A percentile compares a stretch with the other conserved stretches of the same genome.
phyloP scores from a whole-genome alignment of 2,329 filamentous ascomycete species.

The Paradendryphiella salina region DNA sequence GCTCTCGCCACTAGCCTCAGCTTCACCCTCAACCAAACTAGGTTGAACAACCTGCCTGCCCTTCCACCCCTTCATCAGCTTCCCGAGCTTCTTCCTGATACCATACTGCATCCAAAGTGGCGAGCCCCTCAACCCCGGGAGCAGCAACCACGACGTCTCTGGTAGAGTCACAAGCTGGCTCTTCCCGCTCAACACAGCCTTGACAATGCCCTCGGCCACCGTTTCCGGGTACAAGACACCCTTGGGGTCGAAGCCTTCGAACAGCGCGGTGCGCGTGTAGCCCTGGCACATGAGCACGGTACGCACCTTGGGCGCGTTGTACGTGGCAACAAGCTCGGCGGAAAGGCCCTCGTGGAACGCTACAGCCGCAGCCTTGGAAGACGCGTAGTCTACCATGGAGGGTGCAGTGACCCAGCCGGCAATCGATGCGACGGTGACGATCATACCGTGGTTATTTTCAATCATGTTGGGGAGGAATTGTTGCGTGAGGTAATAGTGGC shows the following conservation, averaged over 20 bases:
- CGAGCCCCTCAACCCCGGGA: slow-evolving; percentile 51
- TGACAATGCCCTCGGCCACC: slow-evolving; percentile 66
- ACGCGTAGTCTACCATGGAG: slow-evolving; percentile 68
- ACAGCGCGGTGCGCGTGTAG: slow-evolving; percentile 65
- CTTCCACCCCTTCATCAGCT: slow-evolving; percentile 43
- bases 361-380: slow-evolving; percentile 67
- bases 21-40: slow-evolving; percentile 25
- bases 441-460: slow-evolving; percentile 67
- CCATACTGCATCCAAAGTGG: slow-evolving; percentile 67
- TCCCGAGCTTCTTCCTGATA: slow-evolving; percentile 50
- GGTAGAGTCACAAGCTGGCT: slow-evolving; percentile 63
- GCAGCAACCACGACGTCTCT: slow-evolving; percentile 42
- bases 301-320: slow-evolving; percentile 65
- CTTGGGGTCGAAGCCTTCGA: slow-evolving; percentile 59
- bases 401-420: slow-evolving; percentile 65
- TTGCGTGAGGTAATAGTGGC: slow-evolving; percentile 68
- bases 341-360: slow-evolving; percentile 67
- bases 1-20: not conserved
- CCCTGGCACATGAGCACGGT: slow-evolving; percentile 68
- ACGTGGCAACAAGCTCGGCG: slow-evolving; percentile 53
- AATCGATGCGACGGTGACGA: slow-evolving; percentile 69
- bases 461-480: slow-evolving; percentile 71
- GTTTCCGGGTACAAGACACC: slow-evolving; percentile 60
- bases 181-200: slow-evolving; percentile 61
- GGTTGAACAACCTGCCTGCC: slow-evolving; percentile 47